Conservation (phyloP, 2,329 filamentous ascomycete genomes). For the Stemphylium beticola region DNA sequence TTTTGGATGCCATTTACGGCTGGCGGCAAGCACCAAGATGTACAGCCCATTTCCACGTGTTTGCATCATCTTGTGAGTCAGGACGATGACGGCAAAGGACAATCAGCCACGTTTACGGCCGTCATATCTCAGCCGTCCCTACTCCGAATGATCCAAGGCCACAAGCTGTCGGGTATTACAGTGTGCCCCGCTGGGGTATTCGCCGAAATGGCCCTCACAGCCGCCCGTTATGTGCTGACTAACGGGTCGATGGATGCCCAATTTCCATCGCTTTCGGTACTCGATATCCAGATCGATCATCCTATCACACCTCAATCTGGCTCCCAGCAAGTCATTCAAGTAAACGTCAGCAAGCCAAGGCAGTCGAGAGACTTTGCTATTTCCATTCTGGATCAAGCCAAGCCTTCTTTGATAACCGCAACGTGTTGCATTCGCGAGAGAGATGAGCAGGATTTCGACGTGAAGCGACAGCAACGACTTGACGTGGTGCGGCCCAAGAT, state of each 20-base stretch:
- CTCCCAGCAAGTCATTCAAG: not conserved
- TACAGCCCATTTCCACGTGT: too few species aligned
- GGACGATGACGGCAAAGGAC: too few species aligned
- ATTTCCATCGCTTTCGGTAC: not conserved
- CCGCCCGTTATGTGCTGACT: not conserved
- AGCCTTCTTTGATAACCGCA: not conserved
- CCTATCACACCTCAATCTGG: not conserved
- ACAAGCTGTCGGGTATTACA: too few species aligned
- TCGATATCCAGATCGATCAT: too few species aligned
- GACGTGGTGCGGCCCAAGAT: slow-evolving; percentile 2
- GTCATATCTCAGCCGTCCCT: too few species aligned
- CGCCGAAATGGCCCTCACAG: too few species aligned
- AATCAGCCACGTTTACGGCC: too few species aligned
- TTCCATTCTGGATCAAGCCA: not conserved
- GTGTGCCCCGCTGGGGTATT: too few species aligned
- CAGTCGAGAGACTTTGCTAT: not conserved
- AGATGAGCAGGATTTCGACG: not conserved
- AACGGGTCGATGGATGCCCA: not conserved
- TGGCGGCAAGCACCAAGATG: too few species aligned
- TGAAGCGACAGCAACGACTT: not conserved
- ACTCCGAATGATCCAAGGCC: too few species aligned
- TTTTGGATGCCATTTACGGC: not conserved
- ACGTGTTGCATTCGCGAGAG: not conserved
- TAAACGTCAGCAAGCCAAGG: not conserved
- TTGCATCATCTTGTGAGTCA: too few species aligned